Percentiles rank a stretch among this genome's conserved stretches.
Evolutionary conservation across 2,329 filamentous ascomycete genomes (phyloP).

Genomic region (Exserohilum rostratum): DNA sequence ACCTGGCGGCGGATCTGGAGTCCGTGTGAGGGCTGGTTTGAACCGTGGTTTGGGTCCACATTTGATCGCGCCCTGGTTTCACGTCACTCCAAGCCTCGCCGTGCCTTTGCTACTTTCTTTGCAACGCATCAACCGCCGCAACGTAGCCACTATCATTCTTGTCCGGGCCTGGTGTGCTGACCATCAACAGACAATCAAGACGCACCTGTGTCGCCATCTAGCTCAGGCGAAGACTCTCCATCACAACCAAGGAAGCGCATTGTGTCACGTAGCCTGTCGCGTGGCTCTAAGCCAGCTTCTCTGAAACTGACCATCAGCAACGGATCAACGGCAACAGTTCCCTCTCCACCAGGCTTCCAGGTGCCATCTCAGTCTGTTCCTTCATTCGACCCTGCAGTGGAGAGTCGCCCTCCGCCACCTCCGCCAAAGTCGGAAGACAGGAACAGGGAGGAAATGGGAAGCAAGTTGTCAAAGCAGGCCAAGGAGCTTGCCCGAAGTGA

Average conservation of each 20-base stretch:
- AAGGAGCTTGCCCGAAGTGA: constrained; percentile 33
- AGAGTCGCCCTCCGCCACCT: constrained; percentile 43
- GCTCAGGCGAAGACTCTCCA: constrained; percentile 26
- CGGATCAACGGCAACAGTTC: constrained; percentile 46
- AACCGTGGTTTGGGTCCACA: constrained; percentile 1
- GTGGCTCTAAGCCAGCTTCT: constrained; percentile 43
- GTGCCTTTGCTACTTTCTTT: neutral
- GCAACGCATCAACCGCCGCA: neutral
- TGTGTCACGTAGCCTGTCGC: constrained; percentile 41
- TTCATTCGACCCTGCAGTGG: constrained; percentile 24
- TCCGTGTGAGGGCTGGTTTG: constrained; percentile 1
- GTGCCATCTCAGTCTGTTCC: constrained; percentile 14
- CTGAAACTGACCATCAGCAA: constrained; percentile 45
- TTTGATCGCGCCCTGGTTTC: constrained; percentile 5
- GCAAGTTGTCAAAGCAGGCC: constrained; percentile 28
- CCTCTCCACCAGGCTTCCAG: constrained; percentile 29
- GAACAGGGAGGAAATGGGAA: constrained; percentile 26
- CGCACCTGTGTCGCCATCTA: constrained; percentile 14
- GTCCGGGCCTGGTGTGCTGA: constrained; percentile 4
- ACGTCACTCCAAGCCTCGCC: constrained; percentile 3
- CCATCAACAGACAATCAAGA: constrained; percentile 19
- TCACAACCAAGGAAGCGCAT: constrained; percentile 34
- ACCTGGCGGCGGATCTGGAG: neutral
- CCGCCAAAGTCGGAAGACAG: constrained; percentile 40
- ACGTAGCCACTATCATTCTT: neutral